These are phyloP conservation scores for Epithemia pelagica DNA, from an alignment of 108 stramenopile genomes.

Conservation along the genomic window DNA sequence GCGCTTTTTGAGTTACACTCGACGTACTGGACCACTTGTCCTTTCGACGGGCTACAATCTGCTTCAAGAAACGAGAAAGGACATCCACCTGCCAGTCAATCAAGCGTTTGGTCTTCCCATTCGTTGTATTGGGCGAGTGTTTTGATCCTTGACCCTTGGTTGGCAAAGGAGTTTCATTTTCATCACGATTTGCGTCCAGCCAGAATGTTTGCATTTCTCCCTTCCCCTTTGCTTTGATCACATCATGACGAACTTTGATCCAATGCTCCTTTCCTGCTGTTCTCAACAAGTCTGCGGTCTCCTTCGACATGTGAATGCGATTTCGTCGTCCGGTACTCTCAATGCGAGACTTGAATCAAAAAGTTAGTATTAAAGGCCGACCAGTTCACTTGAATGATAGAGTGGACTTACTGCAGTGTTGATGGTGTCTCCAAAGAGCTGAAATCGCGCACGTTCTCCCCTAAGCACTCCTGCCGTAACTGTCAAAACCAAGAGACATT, in stretches of 20 bases:
- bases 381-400: neutral
- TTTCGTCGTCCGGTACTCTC: conserved; percentile 2
- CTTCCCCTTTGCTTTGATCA: conserved; percentile 12
- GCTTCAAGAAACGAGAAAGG: no score
- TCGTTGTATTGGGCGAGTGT: no score
- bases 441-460: neutral
- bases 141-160: neutral
- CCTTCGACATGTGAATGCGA: conserved; percentile 7
- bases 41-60: no score
- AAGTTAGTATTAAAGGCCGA: neutral
- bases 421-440: conserved; percentile 5
- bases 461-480: conserved; percentile 3
- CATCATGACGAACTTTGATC: conserved; percentile 8
- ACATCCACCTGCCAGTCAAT: conserved; percentile 2
- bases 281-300: conserved; percentile 6
- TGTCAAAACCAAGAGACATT: neutral
- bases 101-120: neutral
- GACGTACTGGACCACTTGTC: no score
- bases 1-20: no score
- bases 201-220: conserved; percentile 13
- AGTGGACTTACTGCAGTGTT: neutral
- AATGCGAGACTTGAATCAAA: neutral
- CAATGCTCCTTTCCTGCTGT: conserved; percentile 4
- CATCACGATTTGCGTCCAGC: neutral
- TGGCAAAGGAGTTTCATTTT: neutral